Conservation (phyloP, 805 yeast genomes). For the Scheffersomyces stipitis region DNA sequence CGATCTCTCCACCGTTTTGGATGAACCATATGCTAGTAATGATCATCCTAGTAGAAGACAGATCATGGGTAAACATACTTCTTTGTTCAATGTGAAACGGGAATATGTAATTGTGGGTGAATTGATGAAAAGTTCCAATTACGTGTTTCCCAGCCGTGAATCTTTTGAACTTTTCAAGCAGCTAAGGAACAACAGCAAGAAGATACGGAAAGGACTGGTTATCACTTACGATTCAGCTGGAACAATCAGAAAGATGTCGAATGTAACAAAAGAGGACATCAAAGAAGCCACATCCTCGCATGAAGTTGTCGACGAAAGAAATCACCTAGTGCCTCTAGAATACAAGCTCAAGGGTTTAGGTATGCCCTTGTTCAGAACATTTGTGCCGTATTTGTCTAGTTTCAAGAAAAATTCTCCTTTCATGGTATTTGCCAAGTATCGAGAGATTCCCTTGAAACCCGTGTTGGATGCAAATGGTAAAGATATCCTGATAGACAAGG, state of each 20-base stretch:
- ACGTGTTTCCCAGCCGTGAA: constrained; percentile 30
- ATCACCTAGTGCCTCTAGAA: constrained; percentile 32
- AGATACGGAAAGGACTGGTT: constrained; percentile 18
- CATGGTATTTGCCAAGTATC: constrained; percentile 29
- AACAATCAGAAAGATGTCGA: constrained; percentile 13
- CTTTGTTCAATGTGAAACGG: constrained; percentile 27
- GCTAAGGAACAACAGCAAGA: constrained; percentile 21
- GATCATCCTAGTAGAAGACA: neutral
- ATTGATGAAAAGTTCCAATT: constrained; percentile 26
- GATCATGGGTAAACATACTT: constrained; percentile 21
- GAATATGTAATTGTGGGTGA: constrained; percentile 31
- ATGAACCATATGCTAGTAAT: constrained; percentile 10
- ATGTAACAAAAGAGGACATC: constrained; percentile 4
- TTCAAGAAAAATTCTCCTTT: constrained; percentile 36
- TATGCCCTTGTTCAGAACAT: constrained; percentile 35
- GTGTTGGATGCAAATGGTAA: constrained; percentile 8
- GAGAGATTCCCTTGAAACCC: constrained; percentile 29
- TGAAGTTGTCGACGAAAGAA: constrained; percentile 27
- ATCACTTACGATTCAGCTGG: constrained; percentile 21
- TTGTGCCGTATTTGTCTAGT: constrained; percentile 35
- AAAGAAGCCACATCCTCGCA: neutral
- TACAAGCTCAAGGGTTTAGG: constrained; percentile 34
- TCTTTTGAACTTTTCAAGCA: constrained; percentile 29
- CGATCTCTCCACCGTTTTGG: constrained; percentile 21
- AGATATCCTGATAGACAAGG: constrained; percentile 1